Percentiles rank a stretch among this genome's conserved stretches.
phyloP scores from a whole-genome alignment of 108 stramenopile genomes.

The Schizochytrium sp. region DNA sequence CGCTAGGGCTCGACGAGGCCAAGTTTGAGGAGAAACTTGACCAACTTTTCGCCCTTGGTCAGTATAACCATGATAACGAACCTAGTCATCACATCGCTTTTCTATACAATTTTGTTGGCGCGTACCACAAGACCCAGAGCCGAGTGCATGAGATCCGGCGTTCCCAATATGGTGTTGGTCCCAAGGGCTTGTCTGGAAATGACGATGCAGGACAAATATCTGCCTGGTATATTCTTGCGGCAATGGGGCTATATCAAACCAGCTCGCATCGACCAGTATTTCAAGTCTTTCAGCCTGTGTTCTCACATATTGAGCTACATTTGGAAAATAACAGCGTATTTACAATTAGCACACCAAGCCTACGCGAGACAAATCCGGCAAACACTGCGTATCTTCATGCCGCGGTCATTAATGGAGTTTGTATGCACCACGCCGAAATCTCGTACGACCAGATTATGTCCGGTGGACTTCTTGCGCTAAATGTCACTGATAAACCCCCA shows the following conservation, averaged over 20 bases:
- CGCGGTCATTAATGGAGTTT: background rate
- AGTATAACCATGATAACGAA: slow-evolving; percentile 69
- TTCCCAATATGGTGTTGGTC: slow-evolving; percentile 16
- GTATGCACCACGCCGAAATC: background rate
- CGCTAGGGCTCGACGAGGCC: background rate
- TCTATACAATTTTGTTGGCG: slow-evolving; percentile 29
- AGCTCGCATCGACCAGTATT: slow-evolving; percentile 29
- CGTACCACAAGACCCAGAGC: background rate
- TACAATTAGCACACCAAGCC: background rate
- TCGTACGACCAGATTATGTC: background rate
- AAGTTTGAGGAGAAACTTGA: background rate
- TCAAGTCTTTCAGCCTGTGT: slow-evolving; percentile 38
- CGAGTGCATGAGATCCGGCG: background rate
- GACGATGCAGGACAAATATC: slow-evolving; percentile 66
- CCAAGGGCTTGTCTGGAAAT: slow-evolving; percentile 58
- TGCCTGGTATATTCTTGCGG: slow-evolving; percentile 64
- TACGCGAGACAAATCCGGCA: background rate
- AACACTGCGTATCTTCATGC: background rate
- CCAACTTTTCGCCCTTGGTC: background rate
- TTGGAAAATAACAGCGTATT: background rate
- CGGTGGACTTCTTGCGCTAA: background rate
- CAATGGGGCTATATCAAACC: slow-evolving; percentile 53
- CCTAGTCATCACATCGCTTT: slow-evolving; percentile 64
- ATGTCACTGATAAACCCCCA: background rate
- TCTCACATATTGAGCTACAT: background rate